Percentiles rank a stretch among this genome's conserved stretches.
These are phyloP conservation scores for Aureobasidium melanogenum DNA, from an alignment of 2,329 filamentous ascomycete genomes.

Conservation along the genomic window DNA sequence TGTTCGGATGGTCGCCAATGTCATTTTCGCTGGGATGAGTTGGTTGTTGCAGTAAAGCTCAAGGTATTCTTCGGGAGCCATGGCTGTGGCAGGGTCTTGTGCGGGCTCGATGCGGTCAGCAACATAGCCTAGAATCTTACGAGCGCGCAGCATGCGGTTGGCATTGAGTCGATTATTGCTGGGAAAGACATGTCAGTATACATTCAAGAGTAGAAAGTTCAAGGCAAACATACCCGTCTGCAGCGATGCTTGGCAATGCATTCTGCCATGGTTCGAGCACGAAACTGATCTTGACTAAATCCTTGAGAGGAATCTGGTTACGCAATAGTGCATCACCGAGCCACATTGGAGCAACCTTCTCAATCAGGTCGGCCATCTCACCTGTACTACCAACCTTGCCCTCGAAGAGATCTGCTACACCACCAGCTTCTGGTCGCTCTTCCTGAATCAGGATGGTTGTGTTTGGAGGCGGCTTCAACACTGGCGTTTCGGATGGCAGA, in stretches of 20 bases:
- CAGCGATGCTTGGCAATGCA: conserved; percentile 60
- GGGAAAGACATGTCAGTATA: background rate
- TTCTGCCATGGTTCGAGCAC: conserved; percentile 68
- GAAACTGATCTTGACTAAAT: conserved; percentile 95
- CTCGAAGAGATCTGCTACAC: conserved; percentile 77
- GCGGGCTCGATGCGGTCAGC: conserved; percentile 77
- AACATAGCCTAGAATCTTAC: conserved; percentile 88
- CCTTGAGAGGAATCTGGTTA: conserved; percentile 76
- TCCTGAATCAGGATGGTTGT: conserved; percentile 58
- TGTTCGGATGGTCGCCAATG: conserved; percentile 81
- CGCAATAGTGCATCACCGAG: conserved; percentile 75
- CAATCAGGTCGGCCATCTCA: conserved; percentile 69
- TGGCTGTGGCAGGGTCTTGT: conserved; percentile 32
- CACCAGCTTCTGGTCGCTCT: conserved; percentile 53
- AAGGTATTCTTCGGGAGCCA: conserved; percentile 84
- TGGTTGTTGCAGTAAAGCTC: conserved; percentile 76
- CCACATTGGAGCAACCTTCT: conserved; percentile 85
- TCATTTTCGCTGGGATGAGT: conserved; percentile 67
- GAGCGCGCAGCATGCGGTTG: conserved; percentile 90
- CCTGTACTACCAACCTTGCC: conserved; percentile 75
- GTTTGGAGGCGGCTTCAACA: conserved; percentile 60
- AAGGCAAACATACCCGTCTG: conserved; percentile 51
- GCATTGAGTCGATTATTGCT: conserved; percentile 87
- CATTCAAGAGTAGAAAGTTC: conserved; percentile 17
- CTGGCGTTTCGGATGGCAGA: conserved; percentile 63